Conservation (phyloP, 2,329 filamentous ascomycete genomes). For the Diaporthe sp. region DNA sequence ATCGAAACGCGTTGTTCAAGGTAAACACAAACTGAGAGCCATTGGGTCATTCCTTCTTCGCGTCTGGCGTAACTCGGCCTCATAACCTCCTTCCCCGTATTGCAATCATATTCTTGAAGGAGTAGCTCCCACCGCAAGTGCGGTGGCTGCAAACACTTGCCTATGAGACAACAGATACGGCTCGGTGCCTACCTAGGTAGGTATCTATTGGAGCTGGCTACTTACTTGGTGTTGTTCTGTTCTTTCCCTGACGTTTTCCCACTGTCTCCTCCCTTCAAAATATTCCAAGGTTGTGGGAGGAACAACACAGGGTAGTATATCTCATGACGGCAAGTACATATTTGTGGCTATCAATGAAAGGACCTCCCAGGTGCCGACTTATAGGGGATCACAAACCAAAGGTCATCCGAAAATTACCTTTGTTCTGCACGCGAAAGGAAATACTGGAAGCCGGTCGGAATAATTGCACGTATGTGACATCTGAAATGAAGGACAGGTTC, state of each 20-base stretch:
- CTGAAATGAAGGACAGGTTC: not conserved
- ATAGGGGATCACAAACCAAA: not conserved
- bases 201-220: conserved; percentile 1
- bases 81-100: not conserved
- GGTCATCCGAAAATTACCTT: not conserved
- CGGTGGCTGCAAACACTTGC: not conserved
- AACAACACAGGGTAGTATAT: no score
- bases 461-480: not conserved
- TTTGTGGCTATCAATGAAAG: no score
- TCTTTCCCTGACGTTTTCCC: not conserved
- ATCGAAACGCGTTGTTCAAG: conserved; percentile 4
- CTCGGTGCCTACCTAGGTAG: no score
- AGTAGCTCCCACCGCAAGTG: not conserved
- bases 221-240: not conserved
- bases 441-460: not conserved
- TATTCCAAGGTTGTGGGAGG: no score
- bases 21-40: conserved; percentile 9
- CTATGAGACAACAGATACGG: not conserved
- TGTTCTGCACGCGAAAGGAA: not conserved
- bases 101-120: not conserved
- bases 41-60: not conserved
- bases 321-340: no score
- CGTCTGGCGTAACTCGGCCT: not conserved
- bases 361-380: not conserved
- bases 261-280: no score